These are phyloP conservation scores for Aureobasidium vineae DNA, from an alignment of 2,329 filamentous ascomycete genomes.

Conservation along the genomic window DNA sequence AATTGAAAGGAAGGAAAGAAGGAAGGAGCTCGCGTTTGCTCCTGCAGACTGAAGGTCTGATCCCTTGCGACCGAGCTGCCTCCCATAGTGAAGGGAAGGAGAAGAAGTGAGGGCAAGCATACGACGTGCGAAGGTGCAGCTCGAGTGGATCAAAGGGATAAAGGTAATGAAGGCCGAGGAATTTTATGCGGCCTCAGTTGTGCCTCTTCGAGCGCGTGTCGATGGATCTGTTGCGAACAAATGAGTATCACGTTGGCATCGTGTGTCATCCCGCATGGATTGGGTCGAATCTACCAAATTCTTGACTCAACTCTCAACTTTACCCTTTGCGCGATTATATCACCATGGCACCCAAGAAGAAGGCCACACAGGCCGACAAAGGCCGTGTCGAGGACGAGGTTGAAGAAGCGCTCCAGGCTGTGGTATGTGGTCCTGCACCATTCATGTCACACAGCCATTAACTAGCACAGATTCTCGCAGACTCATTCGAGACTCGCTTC, in stretches of 20 bases:
- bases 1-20: background rate
- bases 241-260: background rate
- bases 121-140: background rate
- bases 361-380: conserved; percentile 41
- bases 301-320: conserved; percentile 14
- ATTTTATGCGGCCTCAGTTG: background rate
- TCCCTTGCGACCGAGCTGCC: background rate
- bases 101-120: background rate
- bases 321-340: background rate
- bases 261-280: conserved; percentile 3
- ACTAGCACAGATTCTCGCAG: conserved; percentile 70
- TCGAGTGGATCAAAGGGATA: conserved; percentile 1
- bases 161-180: conserved; percentile 10
- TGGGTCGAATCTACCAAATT: conserved; percentile 4
- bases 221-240: background rate
- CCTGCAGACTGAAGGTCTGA: background rate
- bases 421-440: conserved; percentile 46
- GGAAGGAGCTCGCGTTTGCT: conserved; percentile 9
- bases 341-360: conserved; percentile 52
- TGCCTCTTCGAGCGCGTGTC: background rate
- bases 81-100: conserved; percentile 1
- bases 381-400: conserved; percentile 56
- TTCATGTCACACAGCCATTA: background rate
- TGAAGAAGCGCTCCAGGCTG: conserved; percentile 62
- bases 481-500: conserved; percentile 93